phyloP scores from a whole-genome alignment of 2,329 filamentous ascomycete species.

The Nemania bipapillata region DNA sequence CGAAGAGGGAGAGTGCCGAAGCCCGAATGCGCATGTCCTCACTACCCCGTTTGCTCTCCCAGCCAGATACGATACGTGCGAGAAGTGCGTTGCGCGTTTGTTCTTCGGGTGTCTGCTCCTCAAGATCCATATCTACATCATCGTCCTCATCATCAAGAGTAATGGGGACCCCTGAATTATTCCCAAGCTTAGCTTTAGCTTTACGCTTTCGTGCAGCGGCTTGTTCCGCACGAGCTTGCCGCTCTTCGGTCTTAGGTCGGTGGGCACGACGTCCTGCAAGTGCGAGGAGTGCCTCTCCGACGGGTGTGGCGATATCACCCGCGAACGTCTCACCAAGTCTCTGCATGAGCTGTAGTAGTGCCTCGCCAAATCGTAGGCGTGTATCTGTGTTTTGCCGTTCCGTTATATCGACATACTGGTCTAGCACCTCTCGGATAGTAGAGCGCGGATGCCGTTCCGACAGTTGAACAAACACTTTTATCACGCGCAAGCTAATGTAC shows the following conservation, averaged over 20 bases:
- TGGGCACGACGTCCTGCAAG: constrained; percentile 72
- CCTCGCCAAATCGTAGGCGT: constrained; percentile 75
- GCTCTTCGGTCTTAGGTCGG: constrained; percentile 68
- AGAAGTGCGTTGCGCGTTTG: constrained; percentile 62
- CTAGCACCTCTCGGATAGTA: constrained; percentile 70
- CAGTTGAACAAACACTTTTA: constrained; percentile 72
- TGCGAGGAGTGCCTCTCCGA: constrained; percentile 69
- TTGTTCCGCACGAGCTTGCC: constrained; percentile 64
- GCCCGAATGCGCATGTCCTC: constrained; percentile 77
- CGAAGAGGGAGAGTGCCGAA: constrained; percentile 75
- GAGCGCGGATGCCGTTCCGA: constrained; percentile 70
- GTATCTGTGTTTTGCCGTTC: constrained; percentile 70
- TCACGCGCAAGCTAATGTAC: constrained; percentile 75
- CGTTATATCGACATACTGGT: constrained; percentile 72
- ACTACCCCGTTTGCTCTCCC: constrained; percentile 72
- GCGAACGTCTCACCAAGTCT: constrained; percentile 66
- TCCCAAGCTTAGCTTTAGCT: constrained; percentile 20
- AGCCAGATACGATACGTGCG: constrained; percentile 71
- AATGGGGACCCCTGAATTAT: not conserved
- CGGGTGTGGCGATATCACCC: constrained; percentile 62
- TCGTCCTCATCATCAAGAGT: constrained; percentile 29
- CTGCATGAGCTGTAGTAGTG: constrained; percentile 72
- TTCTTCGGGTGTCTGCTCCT: constrained; percentile 53
- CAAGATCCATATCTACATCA: constrained; percentile 35
- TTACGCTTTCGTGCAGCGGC: constrained; percentile 56